Evolutionary conservation across 164 flowering plant species (phyloP).

Genomic region (Vitis rotundifolia): DNA sequence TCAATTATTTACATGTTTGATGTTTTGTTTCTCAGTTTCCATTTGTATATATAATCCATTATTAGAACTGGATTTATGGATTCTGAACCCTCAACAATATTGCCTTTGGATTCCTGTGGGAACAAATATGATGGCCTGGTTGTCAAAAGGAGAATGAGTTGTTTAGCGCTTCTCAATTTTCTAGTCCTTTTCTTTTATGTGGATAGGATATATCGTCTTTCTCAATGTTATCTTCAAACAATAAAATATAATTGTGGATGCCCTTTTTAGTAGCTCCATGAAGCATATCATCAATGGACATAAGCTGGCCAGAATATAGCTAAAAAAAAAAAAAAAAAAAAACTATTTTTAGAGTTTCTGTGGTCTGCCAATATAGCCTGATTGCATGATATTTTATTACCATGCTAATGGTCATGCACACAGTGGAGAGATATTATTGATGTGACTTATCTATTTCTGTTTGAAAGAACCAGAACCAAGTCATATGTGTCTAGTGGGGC

Average conservation of each 20-base stretch:
- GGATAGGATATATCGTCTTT: constrained; percentile 5
- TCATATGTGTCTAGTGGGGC: neutral
- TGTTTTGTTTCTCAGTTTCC: neutral
- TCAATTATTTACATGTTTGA: neutral
- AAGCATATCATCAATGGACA: neutral
- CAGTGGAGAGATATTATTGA: neutral
- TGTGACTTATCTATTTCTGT: constrained; percentile 1
- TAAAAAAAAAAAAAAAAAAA: no score
- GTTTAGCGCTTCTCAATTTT: neutral
- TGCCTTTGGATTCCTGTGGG: neutral
- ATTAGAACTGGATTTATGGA: no score
- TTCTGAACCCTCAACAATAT: no score
- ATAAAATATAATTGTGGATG: constrained; percentile 11
- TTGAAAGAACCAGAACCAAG: constrained; percentile 3
- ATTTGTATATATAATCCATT: neutral
- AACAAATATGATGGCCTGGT: neutral
- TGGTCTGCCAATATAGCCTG: no score
- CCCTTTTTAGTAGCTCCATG: neutral
- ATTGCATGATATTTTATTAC: no score
- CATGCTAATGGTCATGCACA: neutral
- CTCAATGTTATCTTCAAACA: constrained; percentile 4
- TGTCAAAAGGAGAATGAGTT: neutral
- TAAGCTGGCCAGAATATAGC: no score
- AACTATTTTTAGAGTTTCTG: no score
- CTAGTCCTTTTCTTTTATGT: neutral